Evolutionary conservation across 192 early-diverging fungal genomes (phyloP).

Genomic region (Podila epicladia): DNA sequence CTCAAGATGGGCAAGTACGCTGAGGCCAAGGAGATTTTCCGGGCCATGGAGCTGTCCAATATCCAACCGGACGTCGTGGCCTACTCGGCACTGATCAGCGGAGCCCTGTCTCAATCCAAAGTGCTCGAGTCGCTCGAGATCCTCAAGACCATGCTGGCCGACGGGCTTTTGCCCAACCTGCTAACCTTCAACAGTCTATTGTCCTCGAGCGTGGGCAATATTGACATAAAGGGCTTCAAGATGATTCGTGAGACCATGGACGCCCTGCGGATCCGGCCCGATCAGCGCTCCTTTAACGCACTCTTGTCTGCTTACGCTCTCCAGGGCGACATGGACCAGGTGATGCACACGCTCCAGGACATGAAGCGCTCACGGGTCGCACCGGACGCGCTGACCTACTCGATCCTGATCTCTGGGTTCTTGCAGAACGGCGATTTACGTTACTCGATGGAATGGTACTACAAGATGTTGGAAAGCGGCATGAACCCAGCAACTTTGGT

Average conservation of each 20-base stretch:
- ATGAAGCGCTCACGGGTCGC: slow-evolving; percentile 21
- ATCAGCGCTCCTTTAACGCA: slow-evolving; percentile 41
- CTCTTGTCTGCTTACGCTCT: slow-evolving; percentile 35
- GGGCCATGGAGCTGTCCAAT: slow-evolving; percentile 35
- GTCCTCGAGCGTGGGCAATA: slow-evolving; percentile 35
- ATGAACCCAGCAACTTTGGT: slow-evolving; percentile 15
- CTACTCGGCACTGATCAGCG: slow-evolving; percentile 41
- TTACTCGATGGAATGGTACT: slow-evolving; percentile 49
- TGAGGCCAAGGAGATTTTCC: slow-evolving; percentile 36
- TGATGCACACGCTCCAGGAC: slow-evolving; percentile 19
- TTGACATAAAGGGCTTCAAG: slow-evolving; percentile 15
- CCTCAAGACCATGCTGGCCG: slow-evolving; percentile 35
- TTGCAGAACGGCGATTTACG: slow-evolving; percentile 47
- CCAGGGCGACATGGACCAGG: slow-evolving; percentile 37
- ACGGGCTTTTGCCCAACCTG: slow-evolving; percentile 34
- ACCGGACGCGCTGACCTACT: slow-evolving; percentile 38
- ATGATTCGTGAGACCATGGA: slow-evolving; percentile 37
- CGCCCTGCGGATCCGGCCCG: slow-evolving; percentile 18
- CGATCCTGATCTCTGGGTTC: slow-evolving; percentile 42
- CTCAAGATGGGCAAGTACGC: slow-evolving; percentile 44
- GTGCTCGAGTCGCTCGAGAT: slow-evolving; percentile 34
- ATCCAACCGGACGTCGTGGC: slow-evolving; percentile 47
- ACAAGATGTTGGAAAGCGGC: slow-evolving; percentile 32
- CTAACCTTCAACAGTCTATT: slow-evolving; percentile 44
- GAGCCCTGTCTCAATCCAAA: slow-evolving; percentile 10